A percentile compares a stretch with the other conserved stretches of the same genome.
These are phyloP conservation scores for Larix kaempferi DNA, from an alignment of 75 land plant genomes.

Conservation along the genomic window DNA sequence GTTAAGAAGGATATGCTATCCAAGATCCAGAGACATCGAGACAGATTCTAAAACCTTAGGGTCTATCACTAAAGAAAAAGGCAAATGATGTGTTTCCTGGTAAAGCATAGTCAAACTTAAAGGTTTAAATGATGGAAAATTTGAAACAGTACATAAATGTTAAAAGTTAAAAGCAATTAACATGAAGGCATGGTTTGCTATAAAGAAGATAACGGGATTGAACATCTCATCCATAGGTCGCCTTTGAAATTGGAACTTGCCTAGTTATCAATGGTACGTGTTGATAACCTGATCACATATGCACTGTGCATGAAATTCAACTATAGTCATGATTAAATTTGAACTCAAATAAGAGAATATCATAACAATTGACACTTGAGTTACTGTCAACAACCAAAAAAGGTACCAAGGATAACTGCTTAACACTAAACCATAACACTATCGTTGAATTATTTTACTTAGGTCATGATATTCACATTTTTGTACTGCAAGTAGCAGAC, in stretches of 20 bases:
- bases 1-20: not conserved
- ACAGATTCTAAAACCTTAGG: not conserved
- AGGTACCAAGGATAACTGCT: too few species aligned
- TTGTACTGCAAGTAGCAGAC: too few species aligned
- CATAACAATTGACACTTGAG: too few species aligned
- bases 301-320: not conserved
- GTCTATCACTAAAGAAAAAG: not conserved
- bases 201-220: not conserved
- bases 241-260: too few species aligned
- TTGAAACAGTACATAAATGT: not conserved
- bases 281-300: too few species aligned
- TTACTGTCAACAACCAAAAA: too few species aligned
- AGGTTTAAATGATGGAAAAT: not conserved
- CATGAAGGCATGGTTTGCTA: not conserved
- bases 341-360: too few species aligned
- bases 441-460: too few species aligned
- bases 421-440: too few species aligned
- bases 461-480: too few species aligned
- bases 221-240: not conserved
- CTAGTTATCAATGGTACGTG: too few species aligned
- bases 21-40: not conserved
- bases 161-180: not conserved
- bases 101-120: not conserved
- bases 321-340: too few species aligned
- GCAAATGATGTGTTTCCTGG: not conserved